A percentile compares a stretch with the other conserved stretches of the same genome.
These are phyloP conservation scores for Nannochloropsis gaditana DNA, from an alignment of 108 stramenopile species.

Conservation along the genomic window DNA sequence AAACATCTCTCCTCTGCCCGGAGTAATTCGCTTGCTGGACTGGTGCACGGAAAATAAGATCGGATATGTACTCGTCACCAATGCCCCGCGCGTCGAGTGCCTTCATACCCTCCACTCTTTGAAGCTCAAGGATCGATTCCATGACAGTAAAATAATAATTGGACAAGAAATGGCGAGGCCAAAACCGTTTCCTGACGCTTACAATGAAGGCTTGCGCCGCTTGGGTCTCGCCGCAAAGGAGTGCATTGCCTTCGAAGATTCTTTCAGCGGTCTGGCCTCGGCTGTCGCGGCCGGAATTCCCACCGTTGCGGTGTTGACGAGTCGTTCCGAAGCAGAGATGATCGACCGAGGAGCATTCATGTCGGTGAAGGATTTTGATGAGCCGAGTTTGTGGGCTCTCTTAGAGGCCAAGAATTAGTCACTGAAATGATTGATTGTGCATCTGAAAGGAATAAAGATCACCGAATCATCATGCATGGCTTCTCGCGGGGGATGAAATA, in stretches of 20 bases:
- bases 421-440: no score
- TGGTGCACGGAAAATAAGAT: slow-evolving; percentile 21
- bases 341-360: slow-evolving; percentile 22
- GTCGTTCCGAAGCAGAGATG: slow-evolving; percentile 9
- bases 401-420: neutral
- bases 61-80: slow-evolving; percentile 45
- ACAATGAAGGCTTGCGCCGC: slow-evolving; percentile 42
- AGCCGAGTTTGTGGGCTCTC: neutral
- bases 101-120: slow-evolving; percentile 40
- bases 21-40: slow-evolving; percentile 29
- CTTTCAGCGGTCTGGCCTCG: slow-evolving; percentile 25
- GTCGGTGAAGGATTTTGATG: slow-evolving; percentile 30
- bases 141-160: slow-evolving; percentile 38
- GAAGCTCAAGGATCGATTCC: slow-evolving; percentile 38
- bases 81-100: slow-evolving; percentile 45
- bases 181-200: slow-evolving; percentile 48
- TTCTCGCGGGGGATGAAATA: no score
- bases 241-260: slow-evolving; percentile 51
- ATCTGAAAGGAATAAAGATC: no score
- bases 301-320: slow-evolving; percentile 33
- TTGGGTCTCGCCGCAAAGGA: slow-evolving; percentile 33
- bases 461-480: no score
- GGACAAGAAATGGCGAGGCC: slow-evolving; percentile 44
- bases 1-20: slow-evolving; percentile 31
- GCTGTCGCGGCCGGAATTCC: slow-evolving; percentile 36